Evolutionary conservation across 106 monocot species (phyloP).

Genomic region (Phalaenopsis aphrodite): DNA sequence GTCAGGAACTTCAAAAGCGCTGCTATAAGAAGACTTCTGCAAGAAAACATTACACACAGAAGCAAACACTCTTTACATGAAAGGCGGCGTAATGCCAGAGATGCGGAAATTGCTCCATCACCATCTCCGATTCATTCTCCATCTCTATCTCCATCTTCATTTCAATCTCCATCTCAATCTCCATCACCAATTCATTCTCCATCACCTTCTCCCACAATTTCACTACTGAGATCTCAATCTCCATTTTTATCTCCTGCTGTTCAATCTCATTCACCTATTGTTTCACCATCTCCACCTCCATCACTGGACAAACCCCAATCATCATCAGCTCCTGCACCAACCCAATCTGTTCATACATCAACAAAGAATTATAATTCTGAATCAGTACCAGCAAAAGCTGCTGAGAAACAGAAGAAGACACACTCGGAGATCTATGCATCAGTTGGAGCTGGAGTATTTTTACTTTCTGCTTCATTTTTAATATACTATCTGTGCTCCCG

Average conservation of each 20-base stretch:
- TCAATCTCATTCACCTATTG: constrained; percentile 2
- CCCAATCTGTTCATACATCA: neutral
- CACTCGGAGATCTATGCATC: constrained; percentile 19
- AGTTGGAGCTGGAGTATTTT: constrained; percentile 22
- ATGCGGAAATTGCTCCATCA: neutral
- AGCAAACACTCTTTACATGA: neutral
- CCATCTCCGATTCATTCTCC: neutral
- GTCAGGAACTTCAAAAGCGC: constrained; percentile 16
- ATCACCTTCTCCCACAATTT: neutral
- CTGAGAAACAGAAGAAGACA: constrained; percentile 3
- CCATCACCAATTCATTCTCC: neutral
- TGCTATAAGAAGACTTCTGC: constrained; percentile 16
- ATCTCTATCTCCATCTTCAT: neutral
- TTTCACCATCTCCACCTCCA: constrained; percentile 5
- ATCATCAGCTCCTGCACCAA: neutral
- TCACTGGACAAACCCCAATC: neutral
- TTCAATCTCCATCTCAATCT: neutral
- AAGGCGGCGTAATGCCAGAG: neutral
- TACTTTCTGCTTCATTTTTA: constrained; percentile 17
- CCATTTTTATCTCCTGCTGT: neutral
- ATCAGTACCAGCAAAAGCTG: neutral
- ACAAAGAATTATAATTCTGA: neutral
- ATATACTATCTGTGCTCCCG: constrained; percentile 29
- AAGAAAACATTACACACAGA: neutral
- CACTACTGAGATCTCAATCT: neutral